Base-by-base conservation (phyloP, 768 basidiomycete genomes). In the Leucosporidium creatinivorum region DNA sequence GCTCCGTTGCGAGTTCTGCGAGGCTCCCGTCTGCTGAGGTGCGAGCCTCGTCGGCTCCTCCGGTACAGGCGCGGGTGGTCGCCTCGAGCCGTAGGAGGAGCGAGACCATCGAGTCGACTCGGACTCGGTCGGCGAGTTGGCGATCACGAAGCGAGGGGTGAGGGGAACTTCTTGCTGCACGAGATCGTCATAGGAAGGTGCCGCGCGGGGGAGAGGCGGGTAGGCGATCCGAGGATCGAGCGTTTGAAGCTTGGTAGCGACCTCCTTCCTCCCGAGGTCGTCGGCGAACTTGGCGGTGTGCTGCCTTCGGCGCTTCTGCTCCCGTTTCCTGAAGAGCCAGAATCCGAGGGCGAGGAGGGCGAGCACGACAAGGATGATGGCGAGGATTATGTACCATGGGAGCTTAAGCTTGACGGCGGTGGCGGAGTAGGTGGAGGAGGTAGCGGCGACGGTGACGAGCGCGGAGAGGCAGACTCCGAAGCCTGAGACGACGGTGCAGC, bases 401-500 rank as follows among this genome's bases (percentile, higher is more conserved):
- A 73, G 15, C 36, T 30, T 65, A 25, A 55, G 44, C 23, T 31
- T 28, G 56, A 47, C 51, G 47, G 52, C 30, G 33, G 47, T 31
- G 19, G 49, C 44, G 0, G 33, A 4, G 26, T 59, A 36, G 3
- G 31, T 48, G 28, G 47, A 30, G 12, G 51, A 47, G 25, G 44
- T 49, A 10, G 73, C 65, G 13, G 36, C 57, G 51, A 72, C 70
- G 7, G 61, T 65, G 12, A 70, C 73, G n/a, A 74, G 63, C n/a
- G 68, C 68, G 17, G 61, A 48, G 25, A 74, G 62, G 52, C 73
- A 74, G 6, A 71, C 69, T 18, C 73, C 72, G 23, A 70, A 73
- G 1, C 61, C 64, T 19, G 28, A 54, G 19, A 72, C 54, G 51
- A 61, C 50, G 5, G 54, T 39, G 56, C 69, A 68, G 1, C 26